A percentile compares a stretch with the other conserved stretches of the same genome.
phyloP scores from a whole-genome alignment of 805 yeast genomes.

The Monosporozyma yasuniensis region DNA sequence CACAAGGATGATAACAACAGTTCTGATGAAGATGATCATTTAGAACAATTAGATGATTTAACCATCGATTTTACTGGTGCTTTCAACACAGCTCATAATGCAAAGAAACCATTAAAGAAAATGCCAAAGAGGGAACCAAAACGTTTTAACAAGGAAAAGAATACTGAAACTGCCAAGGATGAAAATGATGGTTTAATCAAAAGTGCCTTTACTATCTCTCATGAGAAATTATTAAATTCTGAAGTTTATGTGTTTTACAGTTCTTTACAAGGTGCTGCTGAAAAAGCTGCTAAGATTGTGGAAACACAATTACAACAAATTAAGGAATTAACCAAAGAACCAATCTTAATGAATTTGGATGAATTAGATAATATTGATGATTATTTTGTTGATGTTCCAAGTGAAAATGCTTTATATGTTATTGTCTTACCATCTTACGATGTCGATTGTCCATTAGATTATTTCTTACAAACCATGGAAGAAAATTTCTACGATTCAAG shows the following conservation, averaged over 20 bases:
- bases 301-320: constrained; percentile 30
- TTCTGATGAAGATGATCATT: constrained; percentile 6
- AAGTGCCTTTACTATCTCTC: constrained; percentile 34
- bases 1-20: neutral
- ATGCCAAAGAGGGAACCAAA: constrained; percentile 7
- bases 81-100: constrained; percentile 18
- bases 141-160: constrained; percentile 6
- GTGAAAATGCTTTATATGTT: constrained; percentile 48
- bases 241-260: constrained; percentile 69
- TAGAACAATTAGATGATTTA: constrained; percentile 9
- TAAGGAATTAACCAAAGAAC: constrained; percentile 30
- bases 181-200: constrained; percentile 16
- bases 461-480: constrained; percentile 65
- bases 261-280: constrained; percentile 76
- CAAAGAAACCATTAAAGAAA: constrained; percentile 4
- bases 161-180: neutral
- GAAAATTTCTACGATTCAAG: constrained; percentile 83
- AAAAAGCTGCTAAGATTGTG: constrained; percentile 53
- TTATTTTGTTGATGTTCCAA: constrained; percentile 62
- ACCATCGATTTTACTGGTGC: constrained; percentile 36
- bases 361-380: constrained; percentile 79
- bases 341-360: constrained; percentile 60
- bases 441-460: constrained; percentile 86
- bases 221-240: constrained; percentile 39
- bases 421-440: constrained; percentile 84